Percentiles rank a stretch among this genome's conserved stretches.
Evolutionary conservation across 2,329 filamentous ascomycete genomes (phyloP).

Genomic region (Calonectria pseudoreteaudii): DNA sequence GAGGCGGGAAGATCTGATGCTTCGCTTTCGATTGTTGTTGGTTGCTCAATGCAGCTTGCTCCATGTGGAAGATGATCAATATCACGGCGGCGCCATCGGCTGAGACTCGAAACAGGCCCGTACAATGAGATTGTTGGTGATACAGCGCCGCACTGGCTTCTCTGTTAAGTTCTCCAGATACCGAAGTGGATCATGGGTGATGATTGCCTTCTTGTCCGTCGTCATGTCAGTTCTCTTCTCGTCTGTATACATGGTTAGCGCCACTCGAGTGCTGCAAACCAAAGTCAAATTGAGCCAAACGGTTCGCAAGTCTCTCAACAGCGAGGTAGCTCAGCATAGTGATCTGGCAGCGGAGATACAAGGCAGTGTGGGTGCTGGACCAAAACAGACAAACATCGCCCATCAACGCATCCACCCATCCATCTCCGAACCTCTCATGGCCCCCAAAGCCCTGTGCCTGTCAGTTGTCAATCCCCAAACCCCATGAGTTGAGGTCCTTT

Average conservation of each 20-base stretch:
- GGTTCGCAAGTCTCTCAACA: neutral
- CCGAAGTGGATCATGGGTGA: slow-evolving; percentile 12
- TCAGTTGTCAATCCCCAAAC: slow-evolving; percentile 16
- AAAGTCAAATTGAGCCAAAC: slow-evolving; percentile 6
- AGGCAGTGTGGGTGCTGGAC: neutral
- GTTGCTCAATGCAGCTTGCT: neutral
- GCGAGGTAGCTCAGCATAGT: neutral
- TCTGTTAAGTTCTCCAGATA: neutral
- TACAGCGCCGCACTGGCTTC: neutral
- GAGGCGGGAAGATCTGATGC: slow-evolving; percentile 4
- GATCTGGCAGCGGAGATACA: neutral
- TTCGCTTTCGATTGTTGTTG: slow-evolving; percentile 6
- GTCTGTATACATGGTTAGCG: slow-evolving; percentile 13
- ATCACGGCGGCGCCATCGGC: neutral
- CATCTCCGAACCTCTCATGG: neutral
- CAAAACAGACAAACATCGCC: neutral
- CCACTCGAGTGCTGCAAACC: neutral
- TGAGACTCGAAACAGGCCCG: neutral
- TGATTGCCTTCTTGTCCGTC: neutral
- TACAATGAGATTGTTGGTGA: slow-evolving; percentile 1
- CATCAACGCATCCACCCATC: neutral
- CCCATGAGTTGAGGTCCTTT: slow-evolving; percentile 11
- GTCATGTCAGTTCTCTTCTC: slow-evolving; percentile 3
- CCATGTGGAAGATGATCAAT: slow-evolving; percentile 6
- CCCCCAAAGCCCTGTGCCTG: slow-evolving; percentile 10